Conservation (phyloP, 148 eudicot species). For the Mesembryanthemum crystallinum region DNA sequence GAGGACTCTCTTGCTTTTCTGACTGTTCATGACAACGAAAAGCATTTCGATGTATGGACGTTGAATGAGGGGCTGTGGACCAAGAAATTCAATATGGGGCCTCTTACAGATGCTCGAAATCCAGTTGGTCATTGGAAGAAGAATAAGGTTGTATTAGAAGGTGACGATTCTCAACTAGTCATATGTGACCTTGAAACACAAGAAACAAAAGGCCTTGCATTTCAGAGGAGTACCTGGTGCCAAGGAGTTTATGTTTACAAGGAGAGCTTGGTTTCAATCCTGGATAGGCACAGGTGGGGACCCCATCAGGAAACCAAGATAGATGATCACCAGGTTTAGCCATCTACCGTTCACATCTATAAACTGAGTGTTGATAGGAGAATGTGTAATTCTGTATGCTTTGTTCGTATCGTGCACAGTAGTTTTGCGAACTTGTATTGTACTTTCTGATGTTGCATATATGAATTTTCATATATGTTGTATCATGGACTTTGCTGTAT, state of each 20-base stretch:
- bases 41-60: slow-evolving; percentile 7
- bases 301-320: too few species aligned
- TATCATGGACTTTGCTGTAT: too few species aligned
- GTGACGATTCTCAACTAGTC: neutral
- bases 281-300: neutral
- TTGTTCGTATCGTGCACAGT: too few species aligned
- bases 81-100: slow-evolving; percentile 13
- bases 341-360: too few species aligned
- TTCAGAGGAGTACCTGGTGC: neutral
- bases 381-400: too few species aligned
- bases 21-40: neutral
- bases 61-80: slow-evolving; percentile 15
- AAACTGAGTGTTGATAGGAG: too few species aligned
- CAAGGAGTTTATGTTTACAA: neutral
- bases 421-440: too few species aligned
- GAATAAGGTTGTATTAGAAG: neutral
- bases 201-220: slow-evolving; percentile 1
- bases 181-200: slow-evolving; percentile 2
- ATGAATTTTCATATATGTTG: too few species aligned
- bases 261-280: slow-evolving; percentile 15
- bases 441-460: too few species aligned
- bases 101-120: neutral
- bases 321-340: too few species aligned
- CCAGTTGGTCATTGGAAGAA: slow-evolving; percentile 18
- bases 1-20: slow-evolving; percentile 11